Percentiles rank a stretch among this genome's conserved stretches.
Conservation (phyloP, 192 early-diverging fungal genomes). For the Coemansia sp. region DNA sequence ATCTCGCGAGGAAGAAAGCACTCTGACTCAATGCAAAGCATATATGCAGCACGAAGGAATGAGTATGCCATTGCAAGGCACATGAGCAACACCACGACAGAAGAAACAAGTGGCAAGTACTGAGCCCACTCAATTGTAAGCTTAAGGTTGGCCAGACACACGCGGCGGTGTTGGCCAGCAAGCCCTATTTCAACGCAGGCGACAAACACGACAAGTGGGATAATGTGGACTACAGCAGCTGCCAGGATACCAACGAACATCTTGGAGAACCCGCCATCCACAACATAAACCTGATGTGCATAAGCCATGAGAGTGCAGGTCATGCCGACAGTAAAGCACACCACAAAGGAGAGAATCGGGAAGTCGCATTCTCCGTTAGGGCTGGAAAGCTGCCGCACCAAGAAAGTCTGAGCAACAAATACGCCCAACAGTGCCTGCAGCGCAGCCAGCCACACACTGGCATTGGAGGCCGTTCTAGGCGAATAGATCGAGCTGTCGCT, state of each 20-base stretch:
- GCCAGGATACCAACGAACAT: slow-evolving; percentile 10
- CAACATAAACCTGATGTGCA: slow-evolving; percentile 29
- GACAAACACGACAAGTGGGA: background rate
- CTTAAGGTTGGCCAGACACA: background rate
- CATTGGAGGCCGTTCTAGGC: slow-evolving; percentile 6
- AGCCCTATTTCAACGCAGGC: background rate
- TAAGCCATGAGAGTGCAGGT: slow-evolving; percentile 15
- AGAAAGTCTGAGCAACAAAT: background rate
- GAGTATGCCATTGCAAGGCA: background rate
- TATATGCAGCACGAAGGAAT: background rate
- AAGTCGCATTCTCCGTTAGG: slow-evolving; percentile 1
- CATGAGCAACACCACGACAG: background rate
- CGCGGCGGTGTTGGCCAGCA: background rate
- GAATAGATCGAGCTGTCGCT: background rate
- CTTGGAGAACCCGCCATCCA: slow-evolving; percentile 30
- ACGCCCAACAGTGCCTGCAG: slow-evolving; percentile 15
- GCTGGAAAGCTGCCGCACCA: slow-evolving; percentile 3
- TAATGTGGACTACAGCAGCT: background rate
- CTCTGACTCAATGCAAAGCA: background rate
- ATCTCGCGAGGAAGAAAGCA: slow-evolving; percentile 13
- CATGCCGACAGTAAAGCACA: background rate
- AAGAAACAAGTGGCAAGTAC: background rate
- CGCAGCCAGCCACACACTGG: slow-evolving; percentile 14
- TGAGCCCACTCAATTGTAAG: background rate
- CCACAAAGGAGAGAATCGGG: background rate